Conservation (phyloP, 1,284 basidiomycete genomes). For the Schizopora paradoxa region DNA sequence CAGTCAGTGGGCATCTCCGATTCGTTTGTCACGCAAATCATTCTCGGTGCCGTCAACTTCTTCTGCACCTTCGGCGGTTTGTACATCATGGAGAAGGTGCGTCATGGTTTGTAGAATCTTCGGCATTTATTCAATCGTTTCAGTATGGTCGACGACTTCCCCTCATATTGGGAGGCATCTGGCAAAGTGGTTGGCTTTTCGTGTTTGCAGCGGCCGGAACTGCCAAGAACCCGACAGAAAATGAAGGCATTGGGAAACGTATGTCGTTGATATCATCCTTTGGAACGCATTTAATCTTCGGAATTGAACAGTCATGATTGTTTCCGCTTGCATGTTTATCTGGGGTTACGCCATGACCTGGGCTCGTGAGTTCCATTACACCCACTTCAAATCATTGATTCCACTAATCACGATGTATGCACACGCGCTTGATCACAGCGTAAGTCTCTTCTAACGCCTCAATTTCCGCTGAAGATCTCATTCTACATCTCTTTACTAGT, state of each 20-base stretch:
- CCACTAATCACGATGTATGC: no score
- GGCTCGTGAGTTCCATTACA: conserved; percentile 39
- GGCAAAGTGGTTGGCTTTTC: conserved; percentile 75
- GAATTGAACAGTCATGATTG: conserved; percentile 61
- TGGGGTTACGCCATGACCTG: conserved; percentile 74
- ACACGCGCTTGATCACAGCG: no score
- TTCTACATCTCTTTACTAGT: conserved; percentile 21
- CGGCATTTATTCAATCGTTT: conserved; percentile 9
- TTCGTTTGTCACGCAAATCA: conserved; percentile 68
- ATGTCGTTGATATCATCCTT: conserved; percentile 17
- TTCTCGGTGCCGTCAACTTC: conserved; percentile 68
- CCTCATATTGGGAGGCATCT: conserved; percentile 63
- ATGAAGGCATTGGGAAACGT: conserved; percentile 50
- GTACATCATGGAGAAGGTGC: conserved; percentile 61
- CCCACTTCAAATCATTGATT: not conserved
- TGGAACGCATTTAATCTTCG: conserved; percentile 7
- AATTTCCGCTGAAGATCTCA: not conserved
- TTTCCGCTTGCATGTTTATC: conserved; percentile 76
- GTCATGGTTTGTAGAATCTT: conserved; percentile 17
- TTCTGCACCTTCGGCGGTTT: conserved; percentile 64
- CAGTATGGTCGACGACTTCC: conserved; percentile 59
- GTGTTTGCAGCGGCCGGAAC: conserved; percentile 75
- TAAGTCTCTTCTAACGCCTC: not conserved
- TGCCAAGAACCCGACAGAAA: conserved; percentile 46
- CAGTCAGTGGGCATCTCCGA: conserved; percentile 60